Percentiles rank a stretch among this genome's conserved stretches.
Conservation (phyloP, 495 filamentous ascomycete species). For the Baudoinia panamericana region DNA sequence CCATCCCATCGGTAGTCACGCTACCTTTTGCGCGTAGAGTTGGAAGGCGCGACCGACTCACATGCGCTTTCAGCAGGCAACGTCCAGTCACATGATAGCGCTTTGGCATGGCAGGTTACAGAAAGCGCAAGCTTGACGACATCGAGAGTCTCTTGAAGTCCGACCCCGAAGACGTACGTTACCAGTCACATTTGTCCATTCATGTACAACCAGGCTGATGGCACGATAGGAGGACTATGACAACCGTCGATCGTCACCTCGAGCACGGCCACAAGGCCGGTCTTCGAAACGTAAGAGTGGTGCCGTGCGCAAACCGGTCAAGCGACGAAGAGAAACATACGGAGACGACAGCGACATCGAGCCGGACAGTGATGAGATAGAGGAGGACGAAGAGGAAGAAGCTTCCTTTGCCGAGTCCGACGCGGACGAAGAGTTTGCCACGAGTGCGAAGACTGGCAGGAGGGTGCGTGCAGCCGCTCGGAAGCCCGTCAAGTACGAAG, state of each 20-base stretch:
- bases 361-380: conserved; percentile 38
- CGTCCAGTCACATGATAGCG: too few species aligned
- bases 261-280: conserved; percentile 18
- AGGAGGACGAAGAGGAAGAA: conserved; percentile 5
- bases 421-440: conserved; percentile 43
- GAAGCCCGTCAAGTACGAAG: conserved; percentile 34
- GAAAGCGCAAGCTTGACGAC: not conserved
- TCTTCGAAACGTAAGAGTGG: conserved; percentile 4
- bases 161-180: conserved; percentile 5
- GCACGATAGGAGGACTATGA: too few species aligned
- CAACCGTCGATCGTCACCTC: too few species aligned
- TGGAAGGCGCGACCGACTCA: too few species aligned
- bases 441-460: conserved; percentile 55
- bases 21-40: too few species aligned
- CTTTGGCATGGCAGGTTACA: conserved; percentile 1
- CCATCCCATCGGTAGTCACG: too few species aligned
- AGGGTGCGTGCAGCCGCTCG: conserved; percentile 50
- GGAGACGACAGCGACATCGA: conserved; percentile 55
- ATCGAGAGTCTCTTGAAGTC: not conserved
- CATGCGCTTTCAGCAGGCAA: too few species aligned
- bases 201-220: too few species aligned
- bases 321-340: conserved; percentile 36
- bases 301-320: conserved; percentile 30
- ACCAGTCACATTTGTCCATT: too few species aligned
- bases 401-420: conserved; percentile 31